Percentiles rank a stretch among this genome's conserved stretches.
These are phyloP conservation scores for Daldinia sp. DNA, from an alignment of 2,329 filamentous ascomycete genomes.

Conservation along the genomic window DNA sequence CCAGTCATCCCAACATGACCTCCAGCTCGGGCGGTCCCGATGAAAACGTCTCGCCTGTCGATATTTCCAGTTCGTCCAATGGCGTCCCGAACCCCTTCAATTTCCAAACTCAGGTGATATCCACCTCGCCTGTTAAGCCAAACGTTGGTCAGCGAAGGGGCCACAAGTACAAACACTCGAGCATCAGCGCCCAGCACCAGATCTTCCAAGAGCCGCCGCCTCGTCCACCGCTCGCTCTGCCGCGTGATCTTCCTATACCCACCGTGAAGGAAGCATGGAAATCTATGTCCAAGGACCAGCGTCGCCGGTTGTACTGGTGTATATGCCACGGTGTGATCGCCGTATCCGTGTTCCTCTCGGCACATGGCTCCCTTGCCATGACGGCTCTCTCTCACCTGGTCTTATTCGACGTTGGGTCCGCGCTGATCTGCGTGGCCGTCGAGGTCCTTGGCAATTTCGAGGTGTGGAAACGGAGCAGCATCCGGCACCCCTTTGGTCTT, in stretches of 20 bases:
- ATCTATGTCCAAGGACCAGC: constrained; percentile 90
- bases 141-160: constrained; percentile 91
- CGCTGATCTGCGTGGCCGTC: constrained; percentile 88
- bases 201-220: constrained; percentile 94
- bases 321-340: constrained; percentile 86
- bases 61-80: constrained; percentile 45
- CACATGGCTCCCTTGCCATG: constrained; percentile 86
- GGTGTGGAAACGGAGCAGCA: constrained; percentile 91
- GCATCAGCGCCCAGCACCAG: constrained; percentile 86
- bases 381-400: constrained; percentile 92
- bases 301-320: constrained; percentile 85
- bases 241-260: constrained; percentile 89
- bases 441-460: constrained; percentile 97
- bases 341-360: constrained; percentile 83
- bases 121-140: constrained; percentile 78
- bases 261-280: constrained; percentile 87
- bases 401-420: constrained; percentile 93
- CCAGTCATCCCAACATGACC: constrained; percentile 40
- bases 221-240: constrained; percentile 85
- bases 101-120: constrained; percentile 84
- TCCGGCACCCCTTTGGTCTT: constrained; percentile 92
- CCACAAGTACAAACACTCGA: constrained; percentile 98
- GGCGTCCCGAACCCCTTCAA: constrained; percentile 79
- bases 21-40: constrained; percentile 32
- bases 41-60: constrained; percentile 48